phyloP scores from a whole-genome alignment of 306 rosid genomes.

The Acacia confusa region DNA sequence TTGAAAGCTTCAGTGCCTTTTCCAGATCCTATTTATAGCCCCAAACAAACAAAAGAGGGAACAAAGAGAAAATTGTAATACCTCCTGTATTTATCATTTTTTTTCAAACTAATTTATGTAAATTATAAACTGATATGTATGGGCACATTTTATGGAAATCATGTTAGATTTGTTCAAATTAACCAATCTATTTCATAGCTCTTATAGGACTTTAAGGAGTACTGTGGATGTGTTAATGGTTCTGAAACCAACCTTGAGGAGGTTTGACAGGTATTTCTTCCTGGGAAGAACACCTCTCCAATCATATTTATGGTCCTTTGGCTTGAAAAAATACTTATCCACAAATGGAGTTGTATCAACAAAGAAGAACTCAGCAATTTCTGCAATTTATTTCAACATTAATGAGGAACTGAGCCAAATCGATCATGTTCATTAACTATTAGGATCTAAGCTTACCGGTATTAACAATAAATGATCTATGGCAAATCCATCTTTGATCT shows the following conservation, averaged over 20 bases:
- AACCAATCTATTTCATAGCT: too few species aligned
- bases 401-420: background rate
- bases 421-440: background rate
- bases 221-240: background rate
- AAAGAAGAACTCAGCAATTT: conserved; percentile 45
- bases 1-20: conserved; percentile 35
- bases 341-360: conserved; percentile 55
- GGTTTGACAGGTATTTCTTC: conserved; percentile 38
- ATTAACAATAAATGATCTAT: conserved; percentile 45
- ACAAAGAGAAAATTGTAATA: background rate
- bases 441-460: conserved; percentile 34
- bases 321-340: conserved; percentile 41
- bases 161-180: too few species aligned
- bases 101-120: too few species aligned
- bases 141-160: too few species aligned
- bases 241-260: conserved; percentile 34
- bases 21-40: conserved; percentile 41
- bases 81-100: too few species aligned
- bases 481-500: conserved; percentile 53
- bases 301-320: conserved; percentile 51
- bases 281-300: conserved; percentile 58
- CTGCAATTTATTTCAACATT: conserved; percentile 22
- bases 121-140: too few species aligned
- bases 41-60: background rate
- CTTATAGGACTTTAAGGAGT: background rate